Conservation (phyloP, 2,329 filamentous ascomycete species). For the Fusarium annulatum region DNA sequence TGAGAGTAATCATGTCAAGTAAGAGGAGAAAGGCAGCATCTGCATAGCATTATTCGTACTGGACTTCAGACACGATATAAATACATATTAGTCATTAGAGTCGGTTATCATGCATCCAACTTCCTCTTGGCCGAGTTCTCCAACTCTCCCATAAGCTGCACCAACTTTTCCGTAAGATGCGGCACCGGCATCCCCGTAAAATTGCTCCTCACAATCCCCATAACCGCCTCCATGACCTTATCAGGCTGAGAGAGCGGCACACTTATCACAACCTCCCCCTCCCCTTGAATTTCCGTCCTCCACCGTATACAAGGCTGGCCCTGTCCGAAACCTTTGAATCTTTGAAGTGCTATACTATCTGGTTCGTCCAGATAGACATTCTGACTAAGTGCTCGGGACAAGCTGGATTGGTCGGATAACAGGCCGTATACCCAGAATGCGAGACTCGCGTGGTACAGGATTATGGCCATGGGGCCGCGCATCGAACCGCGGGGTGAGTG, state of each 20-base stretch:
- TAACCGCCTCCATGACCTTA: conserved; percentile 28
- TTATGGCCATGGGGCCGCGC: conserved; percentile 40
- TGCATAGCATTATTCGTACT: background rate
- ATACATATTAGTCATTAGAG: no score
- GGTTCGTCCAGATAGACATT: conserved; percentile 14
- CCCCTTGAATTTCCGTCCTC: conserved; percentile 3
- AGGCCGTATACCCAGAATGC: conserved; percentile 45
- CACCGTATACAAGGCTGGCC: conserved; percentile 29
- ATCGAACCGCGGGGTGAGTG: conserved; percentile 29
- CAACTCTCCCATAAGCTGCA: conserved; percentile 32
- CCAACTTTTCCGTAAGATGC: conserved; percentile 26
- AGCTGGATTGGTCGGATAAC: background rate
- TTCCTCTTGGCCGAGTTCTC: conserved; percentile 32
- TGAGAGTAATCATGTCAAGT: background rate
- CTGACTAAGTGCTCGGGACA: background rate
- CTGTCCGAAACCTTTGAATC: conserved; percentile 30
- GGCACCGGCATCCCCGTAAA: conserved; percentile 16
- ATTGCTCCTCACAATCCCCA: conserved; percentile 17
- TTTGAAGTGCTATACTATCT: conserved; percentile 14
- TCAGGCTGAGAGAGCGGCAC: conserved; percentile 24
- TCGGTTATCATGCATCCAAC: conserved; percentile 15
- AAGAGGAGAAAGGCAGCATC: background rate
- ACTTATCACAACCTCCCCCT: conserved; percentile 9
- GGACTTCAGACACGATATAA: background rate
- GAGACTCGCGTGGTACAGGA: conserved; percentile 45